Evolutionary conservation across 495 filamentous ascomycete species (phyloP), one percentile per base, ranked within the genome.

Genomic region (Penicillium ochrochloron): DNA sequence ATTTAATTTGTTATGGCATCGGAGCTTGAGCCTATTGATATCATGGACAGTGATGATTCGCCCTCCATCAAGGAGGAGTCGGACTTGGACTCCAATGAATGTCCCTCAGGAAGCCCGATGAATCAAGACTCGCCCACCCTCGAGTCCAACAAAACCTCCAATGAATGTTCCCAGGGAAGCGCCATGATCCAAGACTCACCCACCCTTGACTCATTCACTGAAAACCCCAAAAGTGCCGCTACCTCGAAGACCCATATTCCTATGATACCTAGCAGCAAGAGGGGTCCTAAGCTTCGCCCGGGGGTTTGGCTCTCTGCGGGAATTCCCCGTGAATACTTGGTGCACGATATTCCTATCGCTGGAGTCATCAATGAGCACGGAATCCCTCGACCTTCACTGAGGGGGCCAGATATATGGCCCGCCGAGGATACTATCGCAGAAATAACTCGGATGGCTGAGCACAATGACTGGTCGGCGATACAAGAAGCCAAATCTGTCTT

Each of bases 361-460:
- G 52, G 50, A 31, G 52, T 55, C 27, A 55, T 55, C 27, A 55
- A 34, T 17, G 52, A 55, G 52, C 52, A 12, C 7, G 31, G 52
- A 10, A 10, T 55, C 11, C 52, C 52, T 35, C 52, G 27, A 6
- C 52, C 52, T 55, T 55, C 52, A 11, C n/a, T 55, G 52, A 34
- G 52, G 8, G 52, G 52, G 6, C 33, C 52, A n/a, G 52, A 23
- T 33, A 33, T 55, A 7, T 55, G 52, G 52, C 52, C 52, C 6
- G 17, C 17, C 17, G 52, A 55, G 10, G 52, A 55, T n/a, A 55
- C 27, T 3, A 55, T 55, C 15, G 31, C 34, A 11, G 31, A 33
- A 4, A 10, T 35, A 0, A 35, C 17, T 17, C 6, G 31, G 12
- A 55, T 34, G 52, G 17, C 33, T 3, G 52, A 55, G 17, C 0